Conservation (phyloP, 108 stramenopile species). For the Schizochytrium sp. region DNA sequence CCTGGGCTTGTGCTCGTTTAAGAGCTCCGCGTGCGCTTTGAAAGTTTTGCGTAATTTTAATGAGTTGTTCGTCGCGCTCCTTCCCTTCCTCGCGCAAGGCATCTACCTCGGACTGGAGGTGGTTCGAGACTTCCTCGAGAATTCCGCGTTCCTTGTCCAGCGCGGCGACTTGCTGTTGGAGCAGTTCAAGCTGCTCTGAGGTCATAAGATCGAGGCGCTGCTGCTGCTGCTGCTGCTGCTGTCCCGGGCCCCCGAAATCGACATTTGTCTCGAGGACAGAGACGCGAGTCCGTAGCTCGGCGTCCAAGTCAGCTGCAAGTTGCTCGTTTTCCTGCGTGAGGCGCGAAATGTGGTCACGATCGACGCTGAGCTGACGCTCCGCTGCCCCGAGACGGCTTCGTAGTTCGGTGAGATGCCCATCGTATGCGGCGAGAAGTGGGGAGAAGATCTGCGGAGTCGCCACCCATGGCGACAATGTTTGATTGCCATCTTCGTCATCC, state of each 20-base stretch:
- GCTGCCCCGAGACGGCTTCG: not conserved
- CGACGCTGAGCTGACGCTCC: not conserved
- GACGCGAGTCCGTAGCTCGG: not conserved
- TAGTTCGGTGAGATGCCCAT: not conserved
- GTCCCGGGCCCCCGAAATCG: not conserved
- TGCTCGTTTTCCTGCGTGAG: not conserved
- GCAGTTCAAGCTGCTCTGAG: not conserved
- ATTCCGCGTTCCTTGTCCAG: not conserved
- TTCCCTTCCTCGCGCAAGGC: not conserved
- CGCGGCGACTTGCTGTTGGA: not conserved
- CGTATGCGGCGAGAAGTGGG: not conserved
- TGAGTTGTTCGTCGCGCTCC: not conserved
- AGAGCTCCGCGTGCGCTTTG: not conserved
- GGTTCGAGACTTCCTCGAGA: not conserved
- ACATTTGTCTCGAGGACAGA: not conserved
- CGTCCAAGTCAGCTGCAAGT: not conserved
- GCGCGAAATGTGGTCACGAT: not conserved
- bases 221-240: not conserved
- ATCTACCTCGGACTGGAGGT: not conserved
- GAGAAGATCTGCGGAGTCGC: not conserved
- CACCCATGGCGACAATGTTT: not conserved
- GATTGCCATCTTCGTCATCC: not conserved
- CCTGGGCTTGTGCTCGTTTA: not conserved
- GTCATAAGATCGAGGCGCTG: not conserved
- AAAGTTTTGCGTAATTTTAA: conserved; percentile 17